Evolutionary conservation across 495 filamentous ascomycete species (phyloP).

Genomic region (Filosporella fistucella): DNA sequence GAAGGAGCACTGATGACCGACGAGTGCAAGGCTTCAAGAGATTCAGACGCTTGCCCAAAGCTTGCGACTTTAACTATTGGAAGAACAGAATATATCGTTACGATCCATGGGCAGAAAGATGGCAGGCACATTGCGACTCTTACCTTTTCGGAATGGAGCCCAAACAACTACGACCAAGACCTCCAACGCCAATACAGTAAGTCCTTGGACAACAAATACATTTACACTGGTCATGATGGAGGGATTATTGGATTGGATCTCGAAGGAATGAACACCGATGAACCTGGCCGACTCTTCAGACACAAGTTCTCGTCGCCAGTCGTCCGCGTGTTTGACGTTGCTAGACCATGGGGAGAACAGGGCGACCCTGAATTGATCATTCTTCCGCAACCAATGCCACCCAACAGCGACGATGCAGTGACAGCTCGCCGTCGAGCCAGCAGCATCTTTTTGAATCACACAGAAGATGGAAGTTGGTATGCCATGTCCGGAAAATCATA

Average conservation of each 20-base stretch:
- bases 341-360: conserved; percentile 57
- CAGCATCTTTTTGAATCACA: conserved; percentile 83
- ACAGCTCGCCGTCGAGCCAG: conserved; percentile 49
- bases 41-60: conserved; percentile 45
- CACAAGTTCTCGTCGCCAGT: conserved; percentile 79
- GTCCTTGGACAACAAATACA: conserved; percentile 83
- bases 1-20: conserved; percentile 33
- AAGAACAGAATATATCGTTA: conserved; percentile 81
- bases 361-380: conserved; percentile 65
- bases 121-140: conserved; percentile 80
- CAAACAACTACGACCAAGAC: conserved; percentile 87
- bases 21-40: conserved; percentile 32
- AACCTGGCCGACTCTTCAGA: conserved; percentile 34
- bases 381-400: conserved; percentile 79
- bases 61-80: conserved; percentile 73
- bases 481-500: conserved; percentile 86
- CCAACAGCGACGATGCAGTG: conserved; percentile 48
- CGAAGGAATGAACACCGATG: conserved; percentile 32
- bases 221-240: conserved; percentile 86
- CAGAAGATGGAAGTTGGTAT: conserved; percentile 83
- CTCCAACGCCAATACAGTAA: conserved; percentile 73
- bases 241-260: conserved; percentile 76
- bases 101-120: conserved; percentile 71
- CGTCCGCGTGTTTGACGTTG: conserved; percentile 86
- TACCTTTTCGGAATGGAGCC: conserved; percentile 91